Conservation (phyloP, 1,284 basidiomycete genomes). For the Xerocomus nothofagi region DNA sequence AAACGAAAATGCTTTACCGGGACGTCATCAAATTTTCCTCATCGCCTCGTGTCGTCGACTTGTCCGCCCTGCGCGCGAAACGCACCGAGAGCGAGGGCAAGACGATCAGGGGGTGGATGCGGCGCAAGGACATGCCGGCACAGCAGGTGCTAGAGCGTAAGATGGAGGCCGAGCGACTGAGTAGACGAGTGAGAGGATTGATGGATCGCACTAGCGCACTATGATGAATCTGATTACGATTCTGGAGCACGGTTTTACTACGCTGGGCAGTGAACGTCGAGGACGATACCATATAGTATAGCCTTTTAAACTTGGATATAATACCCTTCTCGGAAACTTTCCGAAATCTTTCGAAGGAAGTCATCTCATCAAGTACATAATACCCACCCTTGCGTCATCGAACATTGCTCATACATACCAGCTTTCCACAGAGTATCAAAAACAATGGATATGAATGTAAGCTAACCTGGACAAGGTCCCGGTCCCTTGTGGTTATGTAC, state of each 20-base stretch:
- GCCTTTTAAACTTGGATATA: not conserved
- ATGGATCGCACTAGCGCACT: slow-evolving; percentile 53
- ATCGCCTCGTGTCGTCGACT: slow-evolving; percentile 78
- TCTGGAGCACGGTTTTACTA: not conserved
- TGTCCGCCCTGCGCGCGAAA: slow-evolving; percentile 60
- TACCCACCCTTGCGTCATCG: too few species aligned
- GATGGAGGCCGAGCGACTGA: slow-evolving; percentile 69
- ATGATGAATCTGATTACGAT: slow-evolving; percentile 4
- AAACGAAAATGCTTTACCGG: slow-evolving; percentile 79
- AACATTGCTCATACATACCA: too few species aligned
- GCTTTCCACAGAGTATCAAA: too few species aligned
- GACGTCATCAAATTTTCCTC: slow-evolving; percentile 83
- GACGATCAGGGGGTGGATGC: slow-evolving; percentile 59
- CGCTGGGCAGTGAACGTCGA: not conserved
- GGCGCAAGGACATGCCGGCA: slow-evolving; percentile 73
- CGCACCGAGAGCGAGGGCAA: slow-evolving; percentile 43
- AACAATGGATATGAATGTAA: too few species aligned
- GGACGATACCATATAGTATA: slow-evolving; percentile 5
- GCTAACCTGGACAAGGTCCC: too few species aligned
- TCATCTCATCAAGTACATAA: too few species aligned
- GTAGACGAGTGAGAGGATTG: slow-evolving; percentile 66
- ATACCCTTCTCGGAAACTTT: not conserved
- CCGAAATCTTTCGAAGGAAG: too few species aligned
- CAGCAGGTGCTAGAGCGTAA: slow-evolving; percentile 78
- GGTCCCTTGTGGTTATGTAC: too few species aligned